Conservation (phyloP, 805 yeast species). For the Hanseniaspora lindneri region DNA sequence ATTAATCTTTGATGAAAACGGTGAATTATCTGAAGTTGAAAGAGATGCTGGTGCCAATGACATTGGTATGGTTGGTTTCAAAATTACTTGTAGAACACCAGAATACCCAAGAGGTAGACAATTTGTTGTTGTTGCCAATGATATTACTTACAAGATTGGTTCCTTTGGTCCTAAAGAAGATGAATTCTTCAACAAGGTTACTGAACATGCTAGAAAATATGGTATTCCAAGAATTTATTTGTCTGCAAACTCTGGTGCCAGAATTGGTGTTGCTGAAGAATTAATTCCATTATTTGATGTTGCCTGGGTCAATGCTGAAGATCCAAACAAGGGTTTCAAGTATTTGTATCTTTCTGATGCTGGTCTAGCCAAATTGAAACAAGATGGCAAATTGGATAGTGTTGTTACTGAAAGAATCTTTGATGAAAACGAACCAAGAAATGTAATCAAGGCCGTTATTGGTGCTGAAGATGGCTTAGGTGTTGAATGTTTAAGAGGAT, state of each 20-base stretch:
- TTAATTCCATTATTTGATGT: constrained; percentile 78
- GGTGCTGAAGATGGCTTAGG: constrained; percentile 96
- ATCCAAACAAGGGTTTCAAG: constrained; percentile 77
- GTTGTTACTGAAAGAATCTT: constrained; percentile 69
- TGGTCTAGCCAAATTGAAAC: constrained; percentile 44
- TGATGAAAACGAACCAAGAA: constrained; percentile 74
- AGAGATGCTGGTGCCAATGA: constrained; percentile 95
- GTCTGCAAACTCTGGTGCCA: constrained; percentile 98
- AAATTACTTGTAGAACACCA: constrained; percentile 81
- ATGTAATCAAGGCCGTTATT: constrained; percentile 69
- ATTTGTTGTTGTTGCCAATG: constrained; percentile 86
- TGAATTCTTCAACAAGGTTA: constrained; percentile 78
- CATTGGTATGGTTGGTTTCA: constrained; percentile 97
- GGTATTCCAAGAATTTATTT: constrained; percentile 94
- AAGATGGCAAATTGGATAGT: constrained; percentile 46
- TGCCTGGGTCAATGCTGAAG: constrained; percentile 73
- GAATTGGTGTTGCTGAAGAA: constrained; percentile 97
- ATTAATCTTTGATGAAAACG: constrained; percentile 70
- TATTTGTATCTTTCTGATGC: constrained; percentile 73
- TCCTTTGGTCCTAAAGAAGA: constrained; percentile 98
- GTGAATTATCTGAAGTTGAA: constrained; percentile 69
- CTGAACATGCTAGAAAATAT: constrained; percentile 76
- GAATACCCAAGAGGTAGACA: constrained; percentile 96
- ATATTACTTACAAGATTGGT: constrained; percentile 95
- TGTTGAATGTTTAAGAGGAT: constrained; percentile 95